Evolutionary conservation across 2,329 filamentous ascomycete genomes (phyloP).

Genomic region (Knufia petricola): DNA sequence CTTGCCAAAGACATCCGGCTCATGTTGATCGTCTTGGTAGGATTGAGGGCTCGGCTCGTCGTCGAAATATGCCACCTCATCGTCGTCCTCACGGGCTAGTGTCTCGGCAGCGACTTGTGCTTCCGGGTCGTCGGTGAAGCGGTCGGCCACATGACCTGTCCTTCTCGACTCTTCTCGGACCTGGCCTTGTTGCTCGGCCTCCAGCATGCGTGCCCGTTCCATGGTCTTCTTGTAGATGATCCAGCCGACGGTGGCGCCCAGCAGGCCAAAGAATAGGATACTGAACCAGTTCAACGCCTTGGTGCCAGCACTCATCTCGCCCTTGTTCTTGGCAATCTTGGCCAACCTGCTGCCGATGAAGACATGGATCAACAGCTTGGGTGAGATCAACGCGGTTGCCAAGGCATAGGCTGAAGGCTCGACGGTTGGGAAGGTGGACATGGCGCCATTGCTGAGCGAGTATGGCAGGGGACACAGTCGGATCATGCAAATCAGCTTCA

Average conservation of each 20-base stretch:
- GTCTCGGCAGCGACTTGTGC: conserved; percentile 32
- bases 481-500: conserved; percentile 84
- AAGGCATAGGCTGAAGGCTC: conserved; percentile 64
- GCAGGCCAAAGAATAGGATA: conserved; percentile 60
- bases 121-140: conserved; percentile 31
- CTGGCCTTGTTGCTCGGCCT: conserved; percentile 36
- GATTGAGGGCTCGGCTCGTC: conserved; percentile 26
- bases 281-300: conserved; percentile 75
- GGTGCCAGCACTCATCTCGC: conserved; percentile 68
- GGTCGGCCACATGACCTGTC: conserved; percentile 18
- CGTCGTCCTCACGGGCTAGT: conserved; percentile 33
- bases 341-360: conserved; percentile 84
- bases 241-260: conserved; percentile 69
- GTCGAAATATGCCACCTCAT: conserved; percentile 36
- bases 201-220: conserved; percentile 40
- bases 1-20: conserved; percentile 37
- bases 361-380: conserved; percentile 82
- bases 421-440: conserved; percentile 87
- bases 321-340: conserved; percentile 69
- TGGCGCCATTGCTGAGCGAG: conserved; percentile 83
- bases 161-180: conserved; percentile 29
- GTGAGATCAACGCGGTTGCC: conserved; percentile 71
- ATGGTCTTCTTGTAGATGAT: conserved; percentile 66
- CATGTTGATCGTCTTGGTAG: conserved; percentile 43
- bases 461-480: conserved; percentile 88